These are phyloP conservation scores for Apium graveolens DNA, from an alignment of 129 eudicot species.

Conservation along the genomic window DNA sequence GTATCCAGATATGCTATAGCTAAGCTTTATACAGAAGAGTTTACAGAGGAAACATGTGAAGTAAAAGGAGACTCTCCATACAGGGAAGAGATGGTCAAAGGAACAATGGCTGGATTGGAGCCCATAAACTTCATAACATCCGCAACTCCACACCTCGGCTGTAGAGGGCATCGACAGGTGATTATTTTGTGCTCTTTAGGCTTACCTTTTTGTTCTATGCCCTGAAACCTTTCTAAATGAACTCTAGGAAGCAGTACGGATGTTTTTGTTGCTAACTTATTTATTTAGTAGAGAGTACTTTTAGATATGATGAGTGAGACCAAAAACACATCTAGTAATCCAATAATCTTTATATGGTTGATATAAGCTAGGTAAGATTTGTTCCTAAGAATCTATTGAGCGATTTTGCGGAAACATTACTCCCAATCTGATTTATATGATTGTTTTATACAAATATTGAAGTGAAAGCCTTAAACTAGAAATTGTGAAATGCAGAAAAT, in stretches of 20 bases:
- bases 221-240: not conserved
- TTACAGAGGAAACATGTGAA: conserved; percentile 14
- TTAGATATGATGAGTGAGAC: not conserved
- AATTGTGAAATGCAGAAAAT: not conserved
- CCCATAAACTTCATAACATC: conserved; percentile 74
- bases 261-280: not conserved
- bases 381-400: not conserved
- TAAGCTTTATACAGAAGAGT: conserved; percentile 45
- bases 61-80: conserved; percentile 30
- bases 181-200: not conserved
- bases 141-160: conserved; percentile 95
- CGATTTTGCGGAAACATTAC: not conserved
- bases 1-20: conserved; percentile 90
- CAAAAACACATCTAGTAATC: not conserved
- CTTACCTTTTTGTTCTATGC: not conserved
- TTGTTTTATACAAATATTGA: not conserved
- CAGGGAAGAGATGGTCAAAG: conserved; percentile 22
- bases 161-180: conserved; percentile 88
- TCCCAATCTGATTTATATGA: not conserved
- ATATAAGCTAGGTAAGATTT: not conserved
- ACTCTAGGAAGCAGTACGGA: not conserved
- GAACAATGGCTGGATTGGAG: conserved; percentile 68
- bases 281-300: not conserved
- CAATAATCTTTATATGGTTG: not conserved
- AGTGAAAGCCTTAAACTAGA: not conserved